Percentiles rank a stretch among this genome's conserved stretches.
Evolutionary conservation across 352 stramenopile species (phyloP).

Genomic region (Pythium biforme): DNA sequence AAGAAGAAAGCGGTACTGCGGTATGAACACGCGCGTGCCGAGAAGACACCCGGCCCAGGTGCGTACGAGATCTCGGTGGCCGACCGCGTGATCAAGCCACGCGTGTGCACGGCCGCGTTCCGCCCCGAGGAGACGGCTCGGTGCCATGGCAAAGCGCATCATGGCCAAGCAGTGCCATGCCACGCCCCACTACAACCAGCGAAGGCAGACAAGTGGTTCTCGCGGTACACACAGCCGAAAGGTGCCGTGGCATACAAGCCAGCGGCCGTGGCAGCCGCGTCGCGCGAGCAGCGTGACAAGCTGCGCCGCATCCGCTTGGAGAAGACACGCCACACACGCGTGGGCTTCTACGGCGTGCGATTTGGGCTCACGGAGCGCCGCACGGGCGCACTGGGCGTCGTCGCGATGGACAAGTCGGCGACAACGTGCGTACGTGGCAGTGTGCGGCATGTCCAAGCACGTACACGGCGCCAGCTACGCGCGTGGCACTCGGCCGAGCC

Average conservation of each 20-base stretch:
- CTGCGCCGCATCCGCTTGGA: slow-evolving; percentile 9
- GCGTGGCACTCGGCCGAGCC: neutral
- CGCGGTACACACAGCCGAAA: neutral
- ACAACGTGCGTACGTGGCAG: neutral
- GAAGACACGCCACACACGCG: slow-evolving; percentile 14
- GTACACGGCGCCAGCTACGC: slow-evolving; percentile 7
- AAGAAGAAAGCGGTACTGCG: slow-evolving; percentile 12
- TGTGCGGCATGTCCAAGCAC: neutral
- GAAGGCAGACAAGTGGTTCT: slow-evolving; percentile 21
- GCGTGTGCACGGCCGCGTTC: neutral
- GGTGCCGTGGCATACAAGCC: slow-evolving; percentile 16
- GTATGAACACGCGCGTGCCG: neutral
- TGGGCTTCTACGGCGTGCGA: slow-evolving; percentile 13
- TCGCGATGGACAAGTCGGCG: slow-evolving; percentile 10
- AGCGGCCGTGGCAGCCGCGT: neutral
- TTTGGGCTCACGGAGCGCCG: slow-evolving; percentile 9
- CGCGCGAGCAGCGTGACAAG: slow-evolving; percentile 3
- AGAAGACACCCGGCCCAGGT: slow-evolving; percentile 13
- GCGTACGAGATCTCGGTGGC: slow-evolving; percentile 3
- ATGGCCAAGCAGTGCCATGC: too few species aligned
- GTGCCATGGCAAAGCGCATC: too few species aligned
- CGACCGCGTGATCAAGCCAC: slow-evolving; percentile 15
- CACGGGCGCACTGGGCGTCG: neutral
- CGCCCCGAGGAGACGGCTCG: too few species aligned
- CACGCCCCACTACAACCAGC: neutral